phyloP scores from a whole-genome alignment of 306 rosid species.

The Amphicarpaea edgeworthii region DNA sequence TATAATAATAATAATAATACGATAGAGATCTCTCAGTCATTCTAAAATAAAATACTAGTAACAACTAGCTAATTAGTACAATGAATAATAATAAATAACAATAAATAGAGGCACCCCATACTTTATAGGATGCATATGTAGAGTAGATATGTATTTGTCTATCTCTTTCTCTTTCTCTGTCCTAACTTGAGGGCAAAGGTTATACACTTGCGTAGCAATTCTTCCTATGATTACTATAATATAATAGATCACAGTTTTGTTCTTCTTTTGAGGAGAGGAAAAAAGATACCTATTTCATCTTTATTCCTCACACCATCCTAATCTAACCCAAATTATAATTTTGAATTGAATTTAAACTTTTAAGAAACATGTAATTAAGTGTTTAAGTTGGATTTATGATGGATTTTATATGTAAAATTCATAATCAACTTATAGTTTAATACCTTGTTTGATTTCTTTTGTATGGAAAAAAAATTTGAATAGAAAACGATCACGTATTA shows the following conservation, averaged over 20 bases:
- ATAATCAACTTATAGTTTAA: too few relatives aligned
- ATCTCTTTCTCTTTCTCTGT: background rate
- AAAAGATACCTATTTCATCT: constrained; percentile 24
- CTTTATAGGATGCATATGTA: constrained; percentile 13
- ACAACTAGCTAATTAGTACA: too few relatives aligned
- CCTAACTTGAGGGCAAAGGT: constrained; percentile 46
- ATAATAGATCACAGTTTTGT: constrained; percentile 16
- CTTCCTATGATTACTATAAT: constrained; percentile 41
- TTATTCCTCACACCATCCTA: constrained; percentile 2
- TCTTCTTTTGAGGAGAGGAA: constrained; percentile 16
- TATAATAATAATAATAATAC: too few relatives aligned
- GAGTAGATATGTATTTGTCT: background rate
- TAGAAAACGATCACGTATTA: too few relatives aligned
- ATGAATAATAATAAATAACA: too few relatives aligned
- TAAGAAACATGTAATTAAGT: background rate
- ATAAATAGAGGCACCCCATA: too few relatives aligned
- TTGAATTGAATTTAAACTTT: background rate
- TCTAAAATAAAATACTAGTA: background rate
- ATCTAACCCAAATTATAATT: background rate
- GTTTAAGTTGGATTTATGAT: too few relatives aligned
- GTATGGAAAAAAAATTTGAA: too few relatives aligned
- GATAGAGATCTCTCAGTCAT: too few relatives aligned
- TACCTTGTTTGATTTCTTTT: too few relatives aligned
- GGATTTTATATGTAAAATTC: too few relatives aligned
- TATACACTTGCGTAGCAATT: constrained; percentile 26